phyloP scores from a whole-genome alignment of 768 basidiomycete species.

The Tricholoma matsutake region DNA sequence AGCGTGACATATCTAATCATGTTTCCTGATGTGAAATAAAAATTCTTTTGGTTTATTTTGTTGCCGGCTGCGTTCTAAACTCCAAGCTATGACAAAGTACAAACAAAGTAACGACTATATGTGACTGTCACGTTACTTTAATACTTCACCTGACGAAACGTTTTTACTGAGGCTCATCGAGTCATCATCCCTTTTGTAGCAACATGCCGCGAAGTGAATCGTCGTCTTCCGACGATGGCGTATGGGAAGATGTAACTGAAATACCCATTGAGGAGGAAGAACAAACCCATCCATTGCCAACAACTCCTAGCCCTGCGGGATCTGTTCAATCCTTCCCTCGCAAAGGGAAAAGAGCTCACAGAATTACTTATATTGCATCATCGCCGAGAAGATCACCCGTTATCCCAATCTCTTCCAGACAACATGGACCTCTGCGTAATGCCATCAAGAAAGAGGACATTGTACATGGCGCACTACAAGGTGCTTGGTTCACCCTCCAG shows the following conservation, averaged over 20 bases:
- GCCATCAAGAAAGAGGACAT: slow-evolving; percentile 25
- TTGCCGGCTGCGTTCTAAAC: no score
- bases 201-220: background rate
- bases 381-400: slow-evolving; percentile 16
- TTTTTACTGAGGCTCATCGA: background rate
- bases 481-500: slow-evolving; percentile 21
- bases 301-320: slow-evolving; percentile 7
- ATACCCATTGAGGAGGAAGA: slow-evolving; percentile 15
- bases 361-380: slow-evolving; percentile 19
- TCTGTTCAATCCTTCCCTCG: slow-evolving; percentile 23
- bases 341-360: slow-evolving; percentile 25
- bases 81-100: no score
- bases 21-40: no score
- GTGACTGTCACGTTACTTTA: background rate
- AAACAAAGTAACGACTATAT: background rate
- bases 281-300: slow-evolving; percentile 5
- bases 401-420: slow-evolving; percentile 8
- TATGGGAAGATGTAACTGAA: slow-evolving; percentile 33
- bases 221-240: slow-evolving; percentile 13
- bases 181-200: no score
- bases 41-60: no score
- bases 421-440: slow-evolving; percentile 9
- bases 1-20: no score
- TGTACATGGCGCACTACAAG: slow-evolving; percentile 28
- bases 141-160: background rate